These are phyloP conservation scores for Stemphylium vesicarium DNA, from an alignment of 2,329 filamentous ascomycete species.

Conservation along the genomic window DNA sequence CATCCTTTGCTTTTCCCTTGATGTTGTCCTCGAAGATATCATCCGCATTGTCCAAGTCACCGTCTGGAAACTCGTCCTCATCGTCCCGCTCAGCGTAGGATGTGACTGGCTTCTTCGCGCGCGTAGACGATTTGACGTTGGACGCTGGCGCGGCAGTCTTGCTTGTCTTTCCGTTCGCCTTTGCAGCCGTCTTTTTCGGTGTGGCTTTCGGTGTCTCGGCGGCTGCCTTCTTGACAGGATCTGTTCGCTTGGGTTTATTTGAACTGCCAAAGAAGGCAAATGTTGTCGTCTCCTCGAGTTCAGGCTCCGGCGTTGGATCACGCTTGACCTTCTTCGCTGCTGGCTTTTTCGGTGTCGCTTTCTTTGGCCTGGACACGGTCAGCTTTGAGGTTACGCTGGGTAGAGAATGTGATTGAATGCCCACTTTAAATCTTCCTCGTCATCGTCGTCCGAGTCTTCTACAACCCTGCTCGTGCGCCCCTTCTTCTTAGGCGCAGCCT, in stretches of 20 bases:
- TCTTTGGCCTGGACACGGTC: slow-evolving; percentile 44
- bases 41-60: slow-evolving; percentile 66
- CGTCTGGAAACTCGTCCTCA: slow-evolving; percentile 57
- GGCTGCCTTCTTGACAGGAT: slow-evolving; percentile 48
- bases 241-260: slow-evolving; percentile 61
- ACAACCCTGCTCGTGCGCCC: slow-evolving; percentile 55
- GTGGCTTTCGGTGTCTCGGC: slow-evolving; percentile 43
- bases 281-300: slow-evolving; percentile 64
- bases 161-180: slow-evolving; percentile 38
- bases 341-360: slow-evolving; percentile 62
- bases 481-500: slow-evolving; percentile 53
- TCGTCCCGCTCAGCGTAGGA: slow-evolving; percentile 65
- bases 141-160: slow-evolving; percentile 45
- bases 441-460: slow-evolving; percentile 74
- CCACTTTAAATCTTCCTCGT: slow-evolving; percentile 50
- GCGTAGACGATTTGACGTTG: slow-evolving; percentile 46
- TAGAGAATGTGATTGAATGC: neutral
- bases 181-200: slow-evolving; percentile 43
- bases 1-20: slow-evolving; percentile 68
- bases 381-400: slow-evolving; percentile 23
- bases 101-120: slow-evolving; percentile 53
- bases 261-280: slow-evolving; percentile 69
- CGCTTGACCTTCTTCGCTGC: slow-evolving; percentile 63
- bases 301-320: slow-evolving; percentile 55
- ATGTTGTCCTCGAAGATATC: slow-evolving; percentile 82